These are phyloP conservation scores for Citrus unshiu DNA, from an alignment of 345 rosid genomes.

Conservation along the genomic window DNA sequence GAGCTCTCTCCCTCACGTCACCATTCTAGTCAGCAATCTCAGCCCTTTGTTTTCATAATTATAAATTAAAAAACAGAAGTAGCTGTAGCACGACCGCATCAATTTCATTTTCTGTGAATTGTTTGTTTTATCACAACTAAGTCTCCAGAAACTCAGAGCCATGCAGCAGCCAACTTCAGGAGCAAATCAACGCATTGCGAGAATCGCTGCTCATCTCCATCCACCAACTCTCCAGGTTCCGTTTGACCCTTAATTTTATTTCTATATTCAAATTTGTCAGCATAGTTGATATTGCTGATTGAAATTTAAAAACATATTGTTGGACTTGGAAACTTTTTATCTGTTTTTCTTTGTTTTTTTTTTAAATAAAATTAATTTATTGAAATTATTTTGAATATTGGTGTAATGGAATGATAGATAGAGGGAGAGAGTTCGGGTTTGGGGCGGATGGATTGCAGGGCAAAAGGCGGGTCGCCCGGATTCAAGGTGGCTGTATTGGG, in stretches of 20 bases:
- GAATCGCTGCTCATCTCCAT: conserved; percentile 72
- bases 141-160: not conserved
- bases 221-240: conserved; percentile 32
- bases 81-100: not conserved
- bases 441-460: conserved; percentile 56
- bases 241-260: not conserved
- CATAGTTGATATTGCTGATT: not conserved
- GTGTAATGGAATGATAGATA: conserved; percentile 25
- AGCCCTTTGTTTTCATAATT: not conserved
- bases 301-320: not conserved
- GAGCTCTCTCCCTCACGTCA: not conserved
- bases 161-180: conserved; percentile 30
- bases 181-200: conserved; percentile 67
- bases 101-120: not conserved
- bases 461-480: conserved; percentile 86
- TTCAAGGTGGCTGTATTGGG: conserved; percentile 92
- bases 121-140: not conserved
- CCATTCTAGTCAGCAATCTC: not conserved
- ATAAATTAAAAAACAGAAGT: not conserved
- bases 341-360: no score
- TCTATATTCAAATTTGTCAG: not conserved
- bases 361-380: not conserved
- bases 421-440: conserved; percentile 39
- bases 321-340: no score
- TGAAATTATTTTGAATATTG: not conserved